Evolutionary conservation across 2,329 filamentous ascomycete genomes (phyloP).

Genomic region (Hypoxylon sp.): DNA sequence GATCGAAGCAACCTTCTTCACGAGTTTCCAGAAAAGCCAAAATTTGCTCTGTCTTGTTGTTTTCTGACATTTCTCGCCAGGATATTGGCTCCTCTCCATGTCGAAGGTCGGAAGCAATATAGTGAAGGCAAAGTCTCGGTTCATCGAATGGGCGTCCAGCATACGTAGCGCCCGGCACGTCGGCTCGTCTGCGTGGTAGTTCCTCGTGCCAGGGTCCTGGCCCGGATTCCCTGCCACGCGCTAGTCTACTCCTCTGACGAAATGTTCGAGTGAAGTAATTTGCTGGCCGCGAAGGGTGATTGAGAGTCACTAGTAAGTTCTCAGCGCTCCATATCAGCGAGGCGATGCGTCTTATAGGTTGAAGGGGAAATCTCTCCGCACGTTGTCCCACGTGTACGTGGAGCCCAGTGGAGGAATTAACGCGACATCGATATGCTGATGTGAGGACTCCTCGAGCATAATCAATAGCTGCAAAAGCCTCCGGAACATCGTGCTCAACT

Average conservation of each 20-base stretch:
- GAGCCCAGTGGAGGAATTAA: conserved; percentile 41
- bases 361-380: conserved; percentile 29
- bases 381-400: conserved; percentile 46
- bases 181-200: not conserved
- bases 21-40: conserved; percentile 26
- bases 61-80: conserved; percentile 22
- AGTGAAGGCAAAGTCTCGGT: conserved; percentile 10
- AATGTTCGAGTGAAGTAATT: not conserved
- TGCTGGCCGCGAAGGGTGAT: conserved; percentile 28
- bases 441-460: conserved; percentile 36
- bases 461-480: conserved; percentile 32
- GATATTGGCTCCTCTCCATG: conserved; percentile 37
- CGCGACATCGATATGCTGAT: conserved; percentile 3
- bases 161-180: not conserved
- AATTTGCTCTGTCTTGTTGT: not conserved
- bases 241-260: conserved; percentile 21
- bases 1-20: conserved; percentile 21
- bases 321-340: conserved; percentile 40
- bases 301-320: conserved; percentile 28
- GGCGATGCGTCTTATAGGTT: conserved; percentile 28
- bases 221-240: not conserved
- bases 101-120: conserved; percentile 25
- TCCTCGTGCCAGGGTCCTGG: not conserved
- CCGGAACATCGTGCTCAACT: conserved; percentile 24
- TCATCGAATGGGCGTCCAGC: not conserved